phyloP scores from a whole-genome alignment of 768 basidiomycete species.

The Pleurotus citrinopileatus region DNA sequence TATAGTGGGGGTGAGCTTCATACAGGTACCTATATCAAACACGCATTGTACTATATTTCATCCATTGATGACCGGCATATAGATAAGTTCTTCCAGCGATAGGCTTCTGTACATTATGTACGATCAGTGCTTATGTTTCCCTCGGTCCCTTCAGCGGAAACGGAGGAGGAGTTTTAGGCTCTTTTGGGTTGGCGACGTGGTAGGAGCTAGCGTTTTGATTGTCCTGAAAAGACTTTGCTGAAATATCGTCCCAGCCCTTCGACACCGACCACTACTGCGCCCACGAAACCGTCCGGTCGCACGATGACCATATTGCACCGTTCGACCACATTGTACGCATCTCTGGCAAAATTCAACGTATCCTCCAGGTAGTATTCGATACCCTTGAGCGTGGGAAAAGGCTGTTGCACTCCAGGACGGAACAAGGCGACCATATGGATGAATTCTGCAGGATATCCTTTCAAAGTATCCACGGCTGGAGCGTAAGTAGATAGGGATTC shows the following conservation, averaged over 20 bases:
- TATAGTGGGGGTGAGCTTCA: not conserved
- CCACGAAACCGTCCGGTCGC: constrained; percentile 7
- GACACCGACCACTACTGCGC: constrained; percentile 2
- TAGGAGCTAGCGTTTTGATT: too few relatives aligned
- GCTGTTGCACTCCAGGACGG: constrained; percentile 14
- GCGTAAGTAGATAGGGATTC: constrained; percentile 9
- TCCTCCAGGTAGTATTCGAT: constrained; percentile 31
- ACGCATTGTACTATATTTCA: not conserved
- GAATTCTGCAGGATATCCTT: constrained; percentile 12
- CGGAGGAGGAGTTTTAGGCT: too few relatives aligned
- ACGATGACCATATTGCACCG: constrained; percentile 18
- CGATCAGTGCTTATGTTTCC: too few relatives aligned
- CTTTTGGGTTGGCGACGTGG: too few relatives aligned
- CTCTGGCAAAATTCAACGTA: constrained; percentile 33
- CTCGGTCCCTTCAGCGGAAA: too few relatives aligned
- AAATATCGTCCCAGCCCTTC: constrained; percentile 3
- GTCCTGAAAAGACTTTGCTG: too few relatives aligned
- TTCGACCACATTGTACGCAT: constrained; percentile 30
- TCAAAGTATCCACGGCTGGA: constrained; percentile 12
- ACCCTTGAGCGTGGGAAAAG: constrained; percentile 13
- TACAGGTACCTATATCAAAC: not conserved
- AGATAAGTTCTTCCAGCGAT: too few relatives aligned
- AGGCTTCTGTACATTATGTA: too few relatives aligned
- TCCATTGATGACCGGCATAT: too few relatives aligned
- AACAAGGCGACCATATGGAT: constrained; percentile 10